Evolutionary conservation across 148 eudicot species (phyloP).

Genomic region (Rhododendron henanense): DNA sequence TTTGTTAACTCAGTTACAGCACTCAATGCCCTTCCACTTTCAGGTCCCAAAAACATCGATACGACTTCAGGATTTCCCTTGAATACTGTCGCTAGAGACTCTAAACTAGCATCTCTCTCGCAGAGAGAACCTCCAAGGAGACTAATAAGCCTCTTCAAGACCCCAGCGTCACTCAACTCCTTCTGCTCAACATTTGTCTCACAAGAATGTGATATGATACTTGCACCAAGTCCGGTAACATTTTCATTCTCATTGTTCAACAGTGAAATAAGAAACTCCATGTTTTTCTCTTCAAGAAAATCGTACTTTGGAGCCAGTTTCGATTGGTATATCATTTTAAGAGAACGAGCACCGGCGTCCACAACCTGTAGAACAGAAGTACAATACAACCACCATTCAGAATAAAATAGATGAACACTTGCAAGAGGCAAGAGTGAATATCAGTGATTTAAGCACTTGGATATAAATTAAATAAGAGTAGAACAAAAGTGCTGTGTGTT

Average conservation of each 20-base stretch:
- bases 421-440: neutral
- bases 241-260: slow-evolving; percentile 79
- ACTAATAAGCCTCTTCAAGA: slow-evolving; percentile 55
- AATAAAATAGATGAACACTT: neutral
- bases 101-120: slow-evolving; percentile 91
- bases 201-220: slow-evolving; percentile 87
- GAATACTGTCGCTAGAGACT: slow-evolving; percentile 67
- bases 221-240: slow-evolving; percentile 89
- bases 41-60: slow-evolving; percentile 57
- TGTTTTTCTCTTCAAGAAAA: slow-evolving; percentile 54
- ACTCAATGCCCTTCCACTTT: slow-evolving; percentile 58
- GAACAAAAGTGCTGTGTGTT: neutral
- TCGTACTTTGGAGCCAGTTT: slow-evolving; percentile 86
- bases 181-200: slow-evolving; percentile 63
- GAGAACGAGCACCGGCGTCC: slow-evolving; percentile 92
- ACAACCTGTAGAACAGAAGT: slow-evolving; percentile 54
- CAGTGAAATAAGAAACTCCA: slow-evolving; percentile 66
- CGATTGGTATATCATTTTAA: slow-evolving; percentile 88
- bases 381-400: neutral
- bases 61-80: slow-evolving; percentile 58
- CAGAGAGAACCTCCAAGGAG: slow-evolving; percentile 76
- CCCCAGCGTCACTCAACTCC: slow-evolving; percentile 72
- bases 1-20: slow-evolving; percentile 57
- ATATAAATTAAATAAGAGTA: neutral
- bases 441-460: neutral